phyloP scores from a whole-genome alignment of 208 protist genomes.

The Acanthamoeba sp. region DNA sequence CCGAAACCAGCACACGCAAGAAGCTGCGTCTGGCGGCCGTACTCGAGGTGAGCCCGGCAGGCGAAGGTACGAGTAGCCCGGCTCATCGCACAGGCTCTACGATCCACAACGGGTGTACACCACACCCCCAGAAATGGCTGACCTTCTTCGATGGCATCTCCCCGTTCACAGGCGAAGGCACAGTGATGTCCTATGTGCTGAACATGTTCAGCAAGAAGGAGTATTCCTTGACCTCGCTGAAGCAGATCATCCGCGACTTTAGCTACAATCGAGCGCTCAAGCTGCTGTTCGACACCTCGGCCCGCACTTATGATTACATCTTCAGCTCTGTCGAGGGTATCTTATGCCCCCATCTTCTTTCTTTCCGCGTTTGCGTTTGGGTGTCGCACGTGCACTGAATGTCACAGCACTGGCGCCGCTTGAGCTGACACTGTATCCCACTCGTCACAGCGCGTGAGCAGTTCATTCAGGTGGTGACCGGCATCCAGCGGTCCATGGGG shows the following conservation, averaged over 20 bases:
- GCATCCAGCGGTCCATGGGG: conserved; percentile 50
- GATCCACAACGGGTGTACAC: too few relatives aligned
- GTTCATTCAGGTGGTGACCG: conserved; percentile 66
- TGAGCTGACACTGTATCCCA: too few relatives aligned
- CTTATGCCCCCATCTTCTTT: too few relatives aligned
- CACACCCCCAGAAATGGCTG: too few relatives aligned
- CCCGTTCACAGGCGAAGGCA: neutral
- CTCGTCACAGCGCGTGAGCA: conserved; percentile 33
- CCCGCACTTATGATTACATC: conserved; percentile 73
- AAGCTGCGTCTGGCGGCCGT: conserved; percentile 62
- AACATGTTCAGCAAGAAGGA: conserved; percentile 68
- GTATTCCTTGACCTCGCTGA: conserved; percentile 26
- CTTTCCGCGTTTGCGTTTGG: too few relatives aligned
- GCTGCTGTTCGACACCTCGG: conserved; percentile 47
- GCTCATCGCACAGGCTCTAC: too few relatives aligned
- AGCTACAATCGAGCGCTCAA: conserved; percentile 36
- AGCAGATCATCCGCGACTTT: conserved; percentile 40
- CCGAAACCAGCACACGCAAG: neutral
- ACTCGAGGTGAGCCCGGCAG: conserved; percentile 21
- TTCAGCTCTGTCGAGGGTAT: conserved; percentile 58
- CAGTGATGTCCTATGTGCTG: conserved; percentile 51
- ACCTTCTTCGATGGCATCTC: neutral
- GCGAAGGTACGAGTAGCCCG: neutral
- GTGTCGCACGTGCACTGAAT: too few relatives aligned
- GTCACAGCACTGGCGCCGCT: too few relatives aligned